phyloP scores from a whole-genome alignment of 2,329 filamentous ascomycete species.

The Apiospora rasikravindrae region DNA sequence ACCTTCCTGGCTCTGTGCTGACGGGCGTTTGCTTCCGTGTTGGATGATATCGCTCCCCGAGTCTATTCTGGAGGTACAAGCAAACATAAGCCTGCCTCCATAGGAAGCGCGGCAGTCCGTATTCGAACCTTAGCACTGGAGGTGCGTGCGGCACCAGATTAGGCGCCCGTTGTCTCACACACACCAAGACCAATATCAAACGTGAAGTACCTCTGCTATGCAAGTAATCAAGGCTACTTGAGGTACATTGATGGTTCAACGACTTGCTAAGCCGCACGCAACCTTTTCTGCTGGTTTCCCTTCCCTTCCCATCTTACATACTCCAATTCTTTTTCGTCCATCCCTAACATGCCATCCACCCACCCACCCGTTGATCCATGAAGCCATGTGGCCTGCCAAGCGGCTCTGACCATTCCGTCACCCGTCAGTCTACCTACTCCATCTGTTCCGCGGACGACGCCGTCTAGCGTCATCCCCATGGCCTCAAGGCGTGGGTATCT shows the following conservation, averaged over 20 bases:
- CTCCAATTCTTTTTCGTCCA: not conserved
- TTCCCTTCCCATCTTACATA: not conserved
- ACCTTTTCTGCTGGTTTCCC: not conserved
- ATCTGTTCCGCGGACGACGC: not conserved
- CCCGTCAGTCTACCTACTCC: not conserved
- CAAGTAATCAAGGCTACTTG: not conserved
- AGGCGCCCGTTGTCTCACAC: conserved; percentile 14
- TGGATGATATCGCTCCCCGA: not conserved
- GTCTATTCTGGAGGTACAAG: not conserved
- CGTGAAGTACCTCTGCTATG: not conserved
- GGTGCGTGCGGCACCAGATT: not conserved
- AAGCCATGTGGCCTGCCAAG: conserved; percentile 6
- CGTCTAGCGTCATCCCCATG: not conserved
- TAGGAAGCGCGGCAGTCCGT: conserved; percentile 6
- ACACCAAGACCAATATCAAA: not conserved
- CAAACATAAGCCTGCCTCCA: not conserved
- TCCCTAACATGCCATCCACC: not conserved
- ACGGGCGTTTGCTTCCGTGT: not conserved
- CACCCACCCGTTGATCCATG: conserved; percentile 6
- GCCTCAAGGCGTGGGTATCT: not conserved
- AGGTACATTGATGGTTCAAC: not conserved
- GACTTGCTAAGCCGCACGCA: not conserved
- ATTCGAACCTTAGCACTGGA: not conserved
- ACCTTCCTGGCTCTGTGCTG: not conserved
- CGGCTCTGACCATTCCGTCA: conserved; percentile 8